phyloP scores from a whole-genome alignment of 495 filamentous ascomycete species.

The Podospora bellae-mahoneyi region DNA sequence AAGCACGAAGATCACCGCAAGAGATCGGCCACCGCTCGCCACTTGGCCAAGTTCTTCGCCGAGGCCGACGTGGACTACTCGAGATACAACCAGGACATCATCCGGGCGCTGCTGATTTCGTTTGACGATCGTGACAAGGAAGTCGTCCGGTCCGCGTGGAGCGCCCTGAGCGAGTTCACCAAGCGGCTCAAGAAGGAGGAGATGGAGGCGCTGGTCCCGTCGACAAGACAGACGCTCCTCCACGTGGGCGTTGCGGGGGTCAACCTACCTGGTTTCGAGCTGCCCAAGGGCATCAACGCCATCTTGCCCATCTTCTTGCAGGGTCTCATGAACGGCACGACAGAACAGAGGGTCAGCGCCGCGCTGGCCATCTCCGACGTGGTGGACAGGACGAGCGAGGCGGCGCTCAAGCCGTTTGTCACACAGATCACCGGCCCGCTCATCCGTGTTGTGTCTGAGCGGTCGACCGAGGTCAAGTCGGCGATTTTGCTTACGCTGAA shows the following conservation, averaged over 20 bases:
- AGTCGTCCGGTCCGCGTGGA: constrained; percentile 92
- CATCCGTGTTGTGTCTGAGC: constrained; percentile 93
- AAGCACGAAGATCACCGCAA: constrained; percentile 91
- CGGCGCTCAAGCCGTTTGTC: constrained; percentile 86
- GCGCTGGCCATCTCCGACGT: constrained; percentile 94
- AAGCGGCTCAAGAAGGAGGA: constrained; percentile 92
- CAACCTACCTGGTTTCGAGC: constrained; percentile 80
- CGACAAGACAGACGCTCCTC: constrained; percentile 76
- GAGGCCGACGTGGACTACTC: constrained; percentile 82
- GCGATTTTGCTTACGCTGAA: constrained; percentile 93
- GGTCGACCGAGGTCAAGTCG: constrained; percentile 91
- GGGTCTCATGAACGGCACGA: constrained; percentile 90
- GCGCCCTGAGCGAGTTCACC: constrained; percentile 80
- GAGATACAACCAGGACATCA: constrained; percentile 89
- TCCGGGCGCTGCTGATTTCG: constrained; percentile 80
- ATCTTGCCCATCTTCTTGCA: constrained; percentile 96
- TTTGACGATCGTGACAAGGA: constrained; percentile 82
- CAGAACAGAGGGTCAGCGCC: constrained; percentile 86
- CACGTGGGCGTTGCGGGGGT: constrained; percentile 85
- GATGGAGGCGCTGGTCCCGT: constrained; percentile 90
- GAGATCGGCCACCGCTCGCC: constrained; percentile 69
- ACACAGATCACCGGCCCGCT: constrained; percentile 96
- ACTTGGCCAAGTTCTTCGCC: constrained; percentile 86
- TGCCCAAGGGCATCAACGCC: constrained; percentile 97
- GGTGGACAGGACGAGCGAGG: constrained; percentile 80